Conservation (phyloP, 2,329 filamentous ascomycete species). For the Tympanopsis confertula region DNA sequence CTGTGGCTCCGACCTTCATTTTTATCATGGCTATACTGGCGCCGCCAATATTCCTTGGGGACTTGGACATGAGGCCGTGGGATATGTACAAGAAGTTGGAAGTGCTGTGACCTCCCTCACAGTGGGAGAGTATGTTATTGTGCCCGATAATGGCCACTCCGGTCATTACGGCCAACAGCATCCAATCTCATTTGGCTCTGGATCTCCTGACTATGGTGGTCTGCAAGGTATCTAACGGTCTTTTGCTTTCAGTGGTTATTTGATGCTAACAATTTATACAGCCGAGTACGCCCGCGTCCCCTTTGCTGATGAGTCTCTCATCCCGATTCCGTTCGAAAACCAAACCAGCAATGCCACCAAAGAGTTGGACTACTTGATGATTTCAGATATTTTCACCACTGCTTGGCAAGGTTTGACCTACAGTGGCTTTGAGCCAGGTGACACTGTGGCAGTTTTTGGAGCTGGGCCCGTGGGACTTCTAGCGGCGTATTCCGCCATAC, state of each 20-base stretch:
- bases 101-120: conserved; percentile 5
- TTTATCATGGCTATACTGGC: conserved; percentile 14
- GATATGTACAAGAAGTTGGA: conserved; percentile 8
- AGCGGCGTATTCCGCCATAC: conserved; percentile 11
- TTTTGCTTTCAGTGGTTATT: conserved; percentile 3
- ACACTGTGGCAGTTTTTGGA: conserved; percentile 12
- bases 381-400: conserved; percentile 23
- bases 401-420: conserved; percentile 22
- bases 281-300: conserved; percentile 10
- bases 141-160: conserved; percentile 8
- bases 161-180: not conserved
- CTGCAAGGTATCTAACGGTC: not conserved
- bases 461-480: conserved; percentile 13
- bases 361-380: conserved; percentile 11
- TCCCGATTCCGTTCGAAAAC: conserved; percentile 5
- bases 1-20: conserved; percentile 22
- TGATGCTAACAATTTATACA: not conserved
- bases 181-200: not conserved
- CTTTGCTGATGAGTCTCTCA: conserved; percentile 8
- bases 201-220: not conserved
- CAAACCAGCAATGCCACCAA: conserved; percentile 3
- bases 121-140: conserved; percentile 10
- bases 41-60: conserved; percentile 8
- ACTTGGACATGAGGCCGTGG: conserved; percentile 10
- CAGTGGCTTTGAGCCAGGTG: conserved; percentile 23